These are phyloP conservation scores for Clonostachys rhizophaga DNA, from an alignment of 2,329 filamentous ascomycete genomes.

Conservation along the genomic window DNA sequence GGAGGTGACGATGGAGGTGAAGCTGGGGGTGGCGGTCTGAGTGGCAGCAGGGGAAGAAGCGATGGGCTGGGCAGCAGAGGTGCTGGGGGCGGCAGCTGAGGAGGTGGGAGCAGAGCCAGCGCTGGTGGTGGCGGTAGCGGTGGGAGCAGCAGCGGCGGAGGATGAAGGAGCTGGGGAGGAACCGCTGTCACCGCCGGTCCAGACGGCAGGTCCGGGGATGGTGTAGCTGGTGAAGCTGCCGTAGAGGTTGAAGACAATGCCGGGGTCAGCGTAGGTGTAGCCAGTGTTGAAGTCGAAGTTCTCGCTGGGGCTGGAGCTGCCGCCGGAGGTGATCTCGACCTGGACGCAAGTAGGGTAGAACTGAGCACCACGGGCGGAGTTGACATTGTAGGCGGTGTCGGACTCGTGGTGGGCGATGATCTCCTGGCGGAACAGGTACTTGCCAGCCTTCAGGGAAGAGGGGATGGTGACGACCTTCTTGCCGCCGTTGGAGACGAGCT, in stretches of 20 bases:
- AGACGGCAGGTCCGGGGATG: conserved; percentile 27
- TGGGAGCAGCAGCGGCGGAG: neutral
- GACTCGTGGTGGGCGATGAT: conserved; percentile 42
- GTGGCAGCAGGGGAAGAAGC: too few relatives aligned
- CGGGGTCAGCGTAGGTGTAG: conserved; percentile 13
- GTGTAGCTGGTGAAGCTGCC: conserved; percentile 9
- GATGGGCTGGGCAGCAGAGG: too few relatives aligned
- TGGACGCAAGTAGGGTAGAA: conserved; percentile 46
- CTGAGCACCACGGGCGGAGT: conserved; percentile 35
- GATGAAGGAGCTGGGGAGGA: neutral
- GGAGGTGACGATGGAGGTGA: neutral
- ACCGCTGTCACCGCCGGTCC: conserved; percentile 7
- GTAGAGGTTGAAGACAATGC: conserved; percentile 19
- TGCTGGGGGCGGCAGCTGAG: too few relatives aligned
- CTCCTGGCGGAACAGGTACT: conserved; percentile 44
- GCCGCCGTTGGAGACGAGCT: conserved; percentile 43
- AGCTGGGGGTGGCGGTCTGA: neutral
- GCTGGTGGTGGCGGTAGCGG: neutral
- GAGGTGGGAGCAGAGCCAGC: neutral
- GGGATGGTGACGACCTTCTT: conserved; percentile 39
- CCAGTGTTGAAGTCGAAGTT: conserved; percentile 21
- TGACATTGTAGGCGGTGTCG: conserved; percentile 35
- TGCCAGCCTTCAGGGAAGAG: conserved; percentile 19
- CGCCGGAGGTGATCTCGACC: conserved; percentile 32
- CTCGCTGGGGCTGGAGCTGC: conserved; percentile 17